Conservation (phyloP, 257 asterid genomes). For the Capsicum rhomboideum region DNA sequence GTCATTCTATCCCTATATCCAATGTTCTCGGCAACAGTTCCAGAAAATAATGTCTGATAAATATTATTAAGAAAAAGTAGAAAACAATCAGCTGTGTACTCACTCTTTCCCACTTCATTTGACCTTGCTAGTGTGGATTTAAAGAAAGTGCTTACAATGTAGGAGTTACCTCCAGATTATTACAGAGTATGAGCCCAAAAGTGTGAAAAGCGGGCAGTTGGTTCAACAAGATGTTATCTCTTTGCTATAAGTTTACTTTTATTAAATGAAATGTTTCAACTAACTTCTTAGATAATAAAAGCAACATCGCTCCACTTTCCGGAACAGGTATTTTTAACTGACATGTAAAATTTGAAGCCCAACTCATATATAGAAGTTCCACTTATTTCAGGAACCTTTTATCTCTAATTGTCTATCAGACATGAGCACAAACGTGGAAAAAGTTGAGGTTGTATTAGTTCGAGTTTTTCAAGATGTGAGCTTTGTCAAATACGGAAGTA, state of each 20-base stretch:
- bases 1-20: constrained; percentile 75
- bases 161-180: neutral
- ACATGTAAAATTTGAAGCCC: neutral
- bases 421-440: neutral
- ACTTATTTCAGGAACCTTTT: neutral
- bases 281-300: neutral
- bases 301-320: neutral
- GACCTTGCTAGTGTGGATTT: neutral
- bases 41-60: constrained; percentile 68
- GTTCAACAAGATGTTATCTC: neutral
- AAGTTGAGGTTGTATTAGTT: neutral
- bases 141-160: neutral
- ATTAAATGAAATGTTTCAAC: neutral
- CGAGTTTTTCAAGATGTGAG: neutral
- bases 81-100: neutral
- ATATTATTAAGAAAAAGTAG: neutral
- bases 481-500: neutral
- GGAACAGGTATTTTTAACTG: neutral
- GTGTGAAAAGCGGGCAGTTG: neutral
- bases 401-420: neutral
- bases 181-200: neutral
- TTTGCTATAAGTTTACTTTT: neutral
- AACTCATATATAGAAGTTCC: neutral
- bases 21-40: constrained; percentile 81
- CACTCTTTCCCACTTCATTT: neutral